phyloP scores from a whole-genome alignment of 2,329 filamentous ascomycete genomes.

The Scedosporium apiospermum region DNA sequence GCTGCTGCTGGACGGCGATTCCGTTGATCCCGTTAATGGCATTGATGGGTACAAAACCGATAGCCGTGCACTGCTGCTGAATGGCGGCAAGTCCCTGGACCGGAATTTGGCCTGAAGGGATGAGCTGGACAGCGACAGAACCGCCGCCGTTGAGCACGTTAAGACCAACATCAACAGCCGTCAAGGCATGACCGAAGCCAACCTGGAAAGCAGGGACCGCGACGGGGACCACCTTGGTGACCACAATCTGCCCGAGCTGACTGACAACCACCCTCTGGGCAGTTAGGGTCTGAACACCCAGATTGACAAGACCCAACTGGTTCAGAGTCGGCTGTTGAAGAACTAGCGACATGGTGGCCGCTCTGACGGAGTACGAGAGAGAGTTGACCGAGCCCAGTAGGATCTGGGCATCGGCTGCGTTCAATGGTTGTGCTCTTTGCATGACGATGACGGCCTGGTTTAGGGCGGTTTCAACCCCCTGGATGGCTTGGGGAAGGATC shows the following conservation, averaged over 20 bases:
- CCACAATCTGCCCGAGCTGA: not conserved
- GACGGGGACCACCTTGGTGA: not conserved
- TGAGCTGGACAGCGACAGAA: not conserved
- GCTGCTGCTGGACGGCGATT: not conserved
- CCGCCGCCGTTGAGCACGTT: not conserved
- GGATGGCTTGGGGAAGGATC: not conserved
- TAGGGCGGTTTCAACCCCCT: not conserved
- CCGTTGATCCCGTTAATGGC: not conserved
- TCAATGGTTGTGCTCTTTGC: not conserved
- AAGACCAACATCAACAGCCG: not conserved
- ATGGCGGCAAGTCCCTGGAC: not conserved
- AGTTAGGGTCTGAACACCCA: not conserved
- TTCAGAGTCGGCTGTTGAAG: conserved; percentile 3
- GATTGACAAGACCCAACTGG: not conserved
- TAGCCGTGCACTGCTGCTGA: not conserved
- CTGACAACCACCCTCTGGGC: not conserved
- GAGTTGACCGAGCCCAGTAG: not conserved
- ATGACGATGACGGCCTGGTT: not conserved
- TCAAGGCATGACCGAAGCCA: conserved; percentile 1
- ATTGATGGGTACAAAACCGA: not conserved
- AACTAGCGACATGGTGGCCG: conserved; percentile 3
- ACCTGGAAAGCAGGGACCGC: not conserved
- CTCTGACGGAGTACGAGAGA: conserved; percentile 1
- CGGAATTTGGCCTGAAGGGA: not conserved
- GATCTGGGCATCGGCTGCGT: not conserved